Evolutionary conservation across 2,329 filamentous ascomycete genomes (phyloP).

Genomic region (Ilyonectria mors-panacis): DNA sequence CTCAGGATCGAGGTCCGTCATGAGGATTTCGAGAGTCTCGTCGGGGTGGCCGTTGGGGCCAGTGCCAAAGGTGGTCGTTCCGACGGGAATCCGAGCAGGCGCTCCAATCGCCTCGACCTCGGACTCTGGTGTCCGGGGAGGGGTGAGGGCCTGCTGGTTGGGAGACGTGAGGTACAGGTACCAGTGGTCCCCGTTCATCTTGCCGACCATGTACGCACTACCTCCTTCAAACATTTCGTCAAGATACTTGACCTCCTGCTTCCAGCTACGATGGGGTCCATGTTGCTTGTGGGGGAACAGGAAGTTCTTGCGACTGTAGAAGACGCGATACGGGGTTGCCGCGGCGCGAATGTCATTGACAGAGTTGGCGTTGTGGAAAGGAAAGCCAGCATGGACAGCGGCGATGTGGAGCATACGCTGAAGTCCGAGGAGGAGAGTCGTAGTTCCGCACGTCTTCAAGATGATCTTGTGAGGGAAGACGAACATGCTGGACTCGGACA

Average conservation of each 20-base stretch:
- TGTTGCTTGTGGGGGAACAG: conserved; percentile 95
- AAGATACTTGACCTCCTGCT: conserved; percentile 92
- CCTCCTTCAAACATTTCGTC: conserved; percentile 93
- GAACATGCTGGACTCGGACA: conserved; percentile 99
- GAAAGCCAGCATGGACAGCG: conserved; percentile 89
- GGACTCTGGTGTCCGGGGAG: conserved; percentile 82
- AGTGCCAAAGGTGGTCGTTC: conserved; percentile 56
- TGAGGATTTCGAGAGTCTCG: conserved; percentile 82
- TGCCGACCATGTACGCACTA: conserved; percentile 99
- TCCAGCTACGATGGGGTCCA: conserved; percentile 97
- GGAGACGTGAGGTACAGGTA: conserved; percentile 97
- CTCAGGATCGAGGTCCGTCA: conserved; percentile 79
- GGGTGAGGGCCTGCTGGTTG: conserved; percentile 81
- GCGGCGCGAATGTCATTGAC: conserved; percentile 79
- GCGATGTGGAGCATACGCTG: conserved; percentile 95
- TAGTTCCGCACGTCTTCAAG: conserved; percentile 98
- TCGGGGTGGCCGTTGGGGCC: conserved; percentile 71
- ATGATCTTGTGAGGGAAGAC: conserved; percentile 99
- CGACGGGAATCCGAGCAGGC: conserved; percentile 70
- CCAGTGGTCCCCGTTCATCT: conserved; percentile 99
- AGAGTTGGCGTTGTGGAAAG: conserved; percentile 79
- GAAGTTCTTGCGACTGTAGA: conserved; percentile 99
- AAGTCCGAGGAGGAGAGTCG: conserved; percentile 90
- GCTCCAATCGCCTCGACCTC: conserved; percentile 55
- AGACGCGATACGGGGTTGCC: conserved; percentile 93